These are phyloP conservation scores for Hypsizygus ulmarius DNA, from an alignment of 1,284 basidiomycete species.

Conservation along the genomic window DNA sequence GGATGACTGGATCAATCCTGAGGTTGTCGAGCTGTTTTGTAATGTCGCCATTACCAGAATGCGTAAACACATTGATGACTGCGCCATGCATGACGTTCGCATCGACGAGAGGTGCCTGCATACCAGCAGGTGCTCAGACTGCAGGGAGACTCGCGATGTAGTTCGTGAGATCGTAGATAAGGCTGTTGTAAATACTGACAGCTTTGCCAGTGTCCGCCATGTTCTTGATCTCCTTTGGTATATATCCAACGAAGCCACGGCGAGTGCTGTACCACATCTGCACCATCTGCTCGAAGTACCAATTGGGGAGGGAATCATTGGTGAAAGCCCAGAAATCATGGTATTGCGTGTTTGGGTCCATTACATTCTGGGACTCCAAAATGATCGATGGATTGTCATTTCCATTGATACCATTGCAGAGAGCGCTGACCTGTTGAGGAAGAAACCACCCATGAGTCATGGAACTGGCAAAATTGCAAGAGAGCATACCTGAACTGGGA, in stretches of 20 bases:
- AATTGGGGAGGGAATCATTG: constrained; percentile 91
- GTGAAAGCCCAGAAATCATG: constrained; percentile 93
- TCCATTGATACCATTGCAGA: constrained; percentile 87
- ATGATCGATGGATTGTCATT: constrained; percentile 83
- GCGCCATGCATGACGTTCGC: constrained; percentile 77
- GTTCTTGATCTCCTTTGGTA: constrained; percentile 73
- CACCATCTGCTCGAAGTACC: constrained; percentile 95
- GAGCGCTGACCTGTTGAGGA: constrained; percentile 72
- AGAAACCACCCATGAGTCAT: background rate
- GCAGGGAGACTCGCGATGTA: constrained; percentile 70
- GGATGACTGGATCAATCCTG: constrained; percentile 60
- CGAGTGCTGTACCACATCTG: constrained; percentile 87
- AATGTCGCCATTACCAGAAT: constrained; percentile 81
- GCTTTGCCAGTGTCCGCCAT: constrained; percentile 66
- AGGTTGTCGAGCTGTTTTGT: constrained; percentile 77
- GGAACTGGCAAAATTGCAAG: background rate
- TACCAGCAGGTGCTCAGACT: constrained; percentile 58
- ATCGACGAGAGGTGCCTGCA: constrained; percentile 56
- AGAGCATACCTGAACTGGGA: constrained; percentile 84
- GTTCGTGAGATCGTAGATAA: constrained; percentile 86
- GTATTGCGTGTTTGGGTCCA: constrained; percentile 81
- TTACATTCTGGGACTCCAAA: constrained; percentile 77
- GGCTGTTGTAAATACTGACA: constrained; percentile 79
- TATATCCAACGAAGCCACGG: constrained; percentile 88
- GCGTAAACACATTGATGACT: constrained; percentile 82